Evolutionary conservation across 2,329 filamentous ascomycete species (phyloP), one percentile per base, ranked within the genome.

Genomic region (Cladosporium sp.): DNA sequence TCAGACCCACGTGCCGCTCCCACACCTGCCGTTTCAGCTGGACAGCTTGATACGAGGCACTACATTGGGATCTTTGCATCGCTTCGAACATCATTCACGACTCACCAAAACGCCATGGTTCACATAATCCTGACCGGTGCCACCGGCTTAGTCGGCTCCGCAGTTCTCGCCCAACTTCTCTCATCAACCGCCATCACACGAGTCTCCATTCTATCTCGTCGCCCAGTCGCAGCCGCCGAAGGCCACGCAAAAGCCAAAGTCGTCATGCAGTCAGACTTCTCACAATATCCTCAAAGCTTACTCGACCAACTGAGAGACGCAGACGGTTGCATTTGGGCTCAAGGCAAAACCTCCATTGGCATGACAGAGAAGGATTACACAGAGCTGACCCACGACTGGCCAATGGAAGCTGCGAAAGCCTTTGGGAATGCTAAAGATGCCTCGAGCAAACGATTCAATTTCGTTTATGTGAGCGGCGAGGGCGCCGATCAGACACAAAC

Each of bases 291-390:
- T 37, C 65, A 79, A 17, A 76, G 77, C 0, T 64, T 90, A 2
- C 76, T 91, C 9, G 72, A 75, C 3, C 77, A 86, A 67, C 76
- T 92, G 0, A 77, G 80, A 55, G 88, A 83, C 20, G 88, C 88
- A 0, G 75, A 81, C 7, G 88, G 85, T 1, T 88, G 85, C 60
- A 85, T 92, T 1, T 92, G 89, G 89, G 88, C 89, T 0, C 77
- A 88, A 69, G 88, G 89, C 0, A 84, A 86, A 50, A 65, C 60
- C 36, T 56, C 55, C 79, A 79, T 67, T 20, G 63, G 64, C 17
- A 70, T 69, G 62, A 59, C 51, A 2, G 68, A 69, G 58, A 58
- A 54, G 40, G 63, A 64, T 17, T 91, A 91, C 67, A 74, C 84
- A 45, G 80, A 81, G 52, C 88, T 92, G 68, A 91, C 88, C 0